Evolutionary conservation across 257 asterid species (phyloP).

Genomic region (Ophiorrhiza pumila): DNA sequence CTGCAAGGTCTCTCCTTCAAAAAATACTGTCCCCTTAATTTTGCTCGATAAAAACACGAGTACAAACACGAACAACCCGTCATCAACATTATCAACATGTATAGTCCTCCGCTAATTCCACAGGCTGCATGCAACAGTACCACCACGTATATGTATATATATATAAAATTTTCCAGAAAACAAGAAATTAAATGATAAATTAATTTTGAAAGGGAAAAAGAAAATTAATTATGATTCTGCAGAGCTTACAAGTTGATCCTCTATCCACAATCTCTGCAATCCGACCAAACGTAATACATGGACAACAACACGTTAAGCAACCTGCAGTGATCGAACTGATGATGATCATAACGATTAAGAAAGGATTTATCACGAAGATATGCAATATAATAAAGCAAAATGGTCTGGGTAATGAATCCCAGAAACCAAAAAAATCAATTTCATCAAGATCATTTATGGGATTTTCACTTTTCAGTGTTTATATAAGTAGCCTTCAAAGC

Average conservation of each 20-base stretch:
- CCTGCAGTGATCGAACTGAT: constrained; percentile 25
- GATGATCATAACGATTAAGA: too few species aligned
- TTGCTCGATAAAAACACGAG: constrained; percentile 65
- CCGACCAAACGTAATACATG: constrained; percentile 68
- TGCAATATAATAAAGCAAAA: too few species aligned
- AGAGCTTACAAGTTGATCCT: constrained; percentile 53
- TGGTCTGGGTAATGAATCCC: too few species aligned
- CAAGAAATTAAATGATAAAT: too few species aligned
- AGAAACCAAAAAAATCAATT: too few species aligned
- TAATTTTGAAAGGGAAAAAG: neutral
- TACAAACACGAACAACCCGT: constrained; percentile 51
- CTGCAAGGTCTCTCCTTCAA: constrained; percentile 52
- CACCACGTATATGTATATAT: too few species aligned
- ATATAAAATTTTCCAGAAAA: too few species aligned
- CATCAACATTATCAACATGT: constrained; percentile 35
- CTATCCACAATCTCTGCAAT: constrained; percentile 61
- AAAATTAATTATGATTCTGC: too few species aligned
- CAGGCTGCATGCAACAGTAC: constrained; percentile 56
- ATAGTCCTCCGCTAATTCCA: constrained; percentile 59
- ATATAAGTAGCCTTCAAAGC: too few species aligned
- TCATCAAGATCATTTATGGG: too few species aligned
- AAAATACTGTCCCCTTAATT: constrained; percentile 51
- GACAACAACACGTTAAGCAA: constrained; percentile 67
- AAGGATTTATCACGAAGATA: too few species aligned
- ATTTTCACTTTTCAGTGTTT: too few species aligned